Evolutionary conservation across 805 yeast species (phyloP), one percentile per base, ranked within the genome.

Genomic region (Schwanniomyces polymorphus): DNA sequence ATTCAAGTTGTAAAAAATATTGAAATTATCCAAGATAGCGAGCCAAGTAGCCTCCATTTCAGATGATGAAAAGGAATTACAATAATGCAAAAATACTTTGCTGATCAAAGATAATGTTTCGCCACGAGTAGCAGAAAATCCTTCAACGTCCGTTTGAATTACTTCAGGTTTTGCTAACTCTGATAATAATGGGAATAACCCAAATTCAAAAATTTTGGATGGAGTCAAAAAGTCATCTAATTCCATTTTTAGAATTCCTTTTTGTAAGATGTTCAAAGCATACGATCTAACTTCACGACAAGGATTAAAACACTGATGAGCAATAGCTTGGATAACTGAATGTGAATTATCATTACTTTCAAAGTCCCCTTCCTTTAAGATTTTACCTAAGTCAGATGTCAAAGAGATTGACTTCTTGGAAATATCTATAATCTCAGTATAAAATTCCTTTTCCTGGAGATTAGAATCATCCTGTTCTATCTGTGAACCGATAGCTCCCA

Each of bases 291-390:
- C 71, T 58, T 88, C 91, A 25, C 88, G 73, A 61, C 96, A 88
- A 16, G 97, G 96, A 58, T 91, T 91, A 61, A 86, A 78, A 61
- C 97, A 88, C 63, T 91, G 97, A 58, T 87, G 92, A 0, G 94
- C 90, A 45, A 91, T 73, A 0, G 95, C 95, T 60, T 89, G 92
- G 26, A 87, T 74, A 50, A 88, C 71, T 1, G 96, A 86, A 53
- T 78, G 79, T 55, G 81, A 71, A 17, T 68, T 45, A 42, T 65
- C 69, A 43, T 65, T 59, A 4, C 63, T 66, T n/a, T 66, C 57
- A 49, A 76, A 74, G 3, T 63, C 60, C 11, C 61, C 55, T 5
- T 63, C 51, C 8, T 61, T 60, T 12, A 75, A 58, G 23, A 74
- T 54, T 5, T 67, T 62, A 25, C 80, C 53, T 45, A 87, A 64